phyloP scores from a whole-genome alignment of 331 rosid species.

The Acacia pycnantha region DNA sequence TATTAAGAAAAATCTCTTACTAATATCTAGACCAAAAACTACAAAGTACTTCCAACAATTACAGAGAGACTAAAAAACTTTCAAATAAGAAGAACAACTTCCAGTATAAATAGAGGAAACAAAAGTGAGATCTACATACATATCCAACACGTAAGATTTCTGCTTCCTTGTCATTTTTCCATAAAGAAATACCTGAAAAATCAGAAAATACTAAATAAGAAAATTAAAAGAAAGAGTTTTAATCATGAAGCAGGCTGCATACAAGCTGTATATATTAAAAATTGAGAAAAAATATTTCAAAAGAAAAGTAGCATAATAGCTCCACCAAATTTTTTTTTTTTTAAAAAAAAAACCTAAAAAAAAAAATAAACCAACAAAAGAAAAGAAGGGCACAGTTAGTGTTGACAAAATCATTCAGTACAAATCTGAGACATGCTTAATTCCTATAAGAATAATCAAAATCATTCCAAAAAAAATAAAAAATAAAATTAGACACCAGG shows the following conservation, averaged over 20 bases:
- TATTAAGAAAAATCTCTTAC: not conserved
- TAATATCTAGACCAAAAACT: not conserved
- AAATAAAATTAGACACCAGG: not conserved
- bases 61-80: not conserved
- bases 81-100: not conserved
- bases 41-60: not conserved
- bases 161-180: slow-evolving; percentile 83
- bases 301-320: not conserved
- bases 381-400: not conserved
- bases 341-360: too few relatives aligned
- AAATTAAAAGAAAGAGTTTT: not conserved
- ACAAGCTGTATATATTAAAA: not conserved
- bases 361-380: too few relatives aligned
- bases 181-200: slow-evolving; percentile 63
- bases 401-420: not conserved
- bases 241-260: not conserved
- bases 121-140: slow-evolving; percentile 43
- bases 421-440: not conserved
- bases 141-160: slow-evolving; percentile 75
- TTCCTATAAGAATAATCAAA: not conserved
- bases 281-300: not conserved
- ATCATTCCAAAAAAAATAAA: not conserved
- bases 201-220: slow-evolving; percentile 24
- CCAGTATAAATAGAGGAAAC: not conserved
- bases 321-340: not conserved